A percentile compares a stretch with the other conserved stretches of the same genome.
phyloP scores from a whole-genome alignment of 352 stramenopile species.

The Phytophthora pisi region DNA sequence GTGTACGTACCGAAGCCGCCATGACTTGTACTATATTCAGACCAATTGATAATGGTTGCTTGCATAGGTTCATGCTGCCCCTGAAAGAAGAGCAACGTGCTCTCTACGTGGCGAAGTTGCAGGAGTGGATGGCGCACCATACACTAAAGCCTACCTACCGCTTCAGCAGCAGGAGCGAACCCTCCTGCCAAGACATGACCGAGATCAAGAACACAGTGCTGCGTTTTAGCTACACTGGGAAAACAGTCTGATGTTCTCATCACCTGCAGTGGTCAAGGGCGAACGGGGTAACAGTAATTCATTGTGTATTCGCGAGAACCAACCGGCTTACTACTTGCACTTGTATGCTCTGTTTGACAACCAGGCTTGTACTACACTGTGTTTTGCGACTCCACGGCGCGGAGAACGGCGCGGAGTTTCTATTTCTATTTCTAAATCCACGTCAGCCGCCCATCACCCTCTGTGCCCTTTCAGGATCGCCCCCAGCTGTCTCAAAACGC shows the following conservation, averaged over 20 bases:
- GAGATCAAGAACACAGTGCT: slow-evolving; percentile 68
- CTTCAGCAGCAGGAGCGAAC: slow-evolving; percentile 33
- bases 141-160: slow-evolving; percentile 43
- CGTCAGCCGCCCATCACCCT: slow-evolving; percentile 38
- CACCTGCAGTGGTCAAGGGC: too few relatives aligned
- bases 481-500: background rate
- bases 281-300: too few relatives aligned
- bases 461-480: slow-evolving; percentile 28
- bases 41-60: background rate
- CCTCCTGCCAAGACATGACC: slow-evolving; percentile 51
- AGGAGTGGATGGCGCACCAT: slow-evolving; percentile 55
- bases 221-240: slow-evolving; percentile 45
- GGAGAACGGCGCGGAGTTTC: too few relatives aligned
- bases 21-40: background rate
- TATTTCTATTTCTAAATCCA: slow-evolving; percentile 37
- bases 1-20: slow-evolving; percentile 45
- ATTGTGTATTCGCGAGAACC: too few relatives aligned
- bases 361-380: too few relatives aligned
- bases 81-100: slow-evolving; percentile 71
- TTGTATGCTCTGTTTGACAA: too few relatives aligned
- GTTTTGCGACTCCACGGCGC: too few relatives aligned
- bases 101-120: slow-evolving; percentile 69
- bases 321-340: too few relatives aligned
- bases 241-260: background rate
- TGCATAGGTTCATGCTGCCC: slow-evolving; percentile 68